Percentiles rank a stretch among this genome's conserved stretches.
These are phyloP conservation scores for Calocera viscosa DNA, from an alignment of 768 basidiomycete genomes.

Conservation along the genomic window DNA sequence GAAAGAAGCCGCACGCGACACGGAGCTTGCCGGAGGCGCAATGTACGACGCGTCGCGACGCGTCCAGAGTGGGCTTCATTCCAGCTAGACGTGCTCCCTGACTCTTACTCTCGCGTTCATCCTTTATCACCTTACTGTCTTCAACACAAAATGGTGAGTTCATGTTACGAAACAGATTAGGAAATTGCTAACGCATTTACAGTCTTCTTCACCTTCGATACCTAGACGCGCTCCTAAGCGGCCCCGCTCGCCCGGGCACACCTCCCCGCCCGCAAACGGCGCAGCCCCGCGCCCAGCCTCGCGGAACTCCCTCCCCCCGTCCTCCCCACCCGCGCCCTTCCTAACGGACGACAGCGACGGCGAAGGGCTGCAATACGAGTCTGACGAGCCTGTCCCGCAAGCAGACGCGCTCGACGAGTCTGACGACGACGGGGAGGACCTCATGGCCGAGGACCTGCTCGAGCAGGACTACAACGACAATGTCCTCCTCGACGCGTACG, in stretches of 20 bases:
- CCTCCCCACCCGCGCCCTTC: slow-evolving; percentile 70
- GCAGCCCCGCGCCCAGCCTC: slow-evolving; percentile 35
- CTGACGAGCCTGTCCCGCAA: slow-evolving; percentile 38
- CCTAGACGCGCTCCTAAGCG: neutral
- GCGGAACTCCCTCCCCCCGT: slow-evolving; percentile 68
- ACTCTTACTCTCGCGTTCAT: neutral
- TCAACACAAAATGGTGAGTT: neutral
- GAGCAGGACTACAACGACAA: slow-evolving; percentile 47
- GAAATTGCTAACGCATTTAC: neutral
- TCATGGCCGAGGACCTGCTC: slow-evolving; percentile 65
- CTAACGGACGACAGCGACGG: slow-evolving; percentile 62
- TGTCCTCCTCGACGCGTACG: slow-evolving; percentile 72
- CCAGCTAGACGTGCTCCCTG: neutral
- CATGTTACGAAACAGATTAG: neutral
- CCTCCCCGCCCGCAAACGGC: neutral
- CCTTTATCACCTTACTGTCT: neutral
- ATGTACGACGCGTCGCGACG: neutral
- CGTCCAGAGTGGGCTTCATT: neutral
- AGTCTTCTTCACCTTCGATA: slow-evolving; percentile 7
- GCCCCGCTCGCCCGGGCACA: neutral
- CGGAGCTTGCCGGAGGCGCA: neutral
- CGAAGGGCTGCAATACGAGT: slow-evolving; percentile 52
- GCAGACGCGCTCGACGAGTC: slow-evolving; percentile 32
- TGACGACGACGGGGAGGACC: slow-evolving; percentile 87
- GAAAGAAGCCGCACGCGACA: neutral